Evolutionary conservation across 108 stramenopile genomes (phyloP), one percentile per base, ranked within the genome.

Genomic region (Cylindrotheca fusiformis): DNA sequence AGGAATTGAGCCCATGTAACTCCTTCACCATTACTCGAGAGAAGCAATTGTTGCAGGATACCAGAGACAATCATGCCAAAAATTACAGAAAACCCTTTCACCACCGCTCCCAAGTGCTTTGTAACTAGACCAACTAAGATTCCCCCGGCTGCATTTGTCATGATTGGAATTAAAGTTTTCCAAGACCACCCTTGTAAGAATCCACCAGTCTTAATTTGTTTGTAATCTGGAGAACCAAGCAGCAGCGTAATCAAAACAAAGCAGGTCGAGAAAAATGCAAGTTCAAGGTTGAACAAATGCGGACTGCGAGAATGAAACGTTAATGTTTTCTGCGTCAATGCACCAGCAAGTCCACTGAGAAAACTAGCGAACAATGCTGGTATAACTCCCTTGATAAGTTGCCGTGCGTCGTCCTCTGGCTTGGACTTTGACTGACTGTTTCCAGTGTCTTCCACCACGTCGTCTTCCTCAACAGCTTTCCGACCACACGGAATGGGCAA

Each of bases 121-220:
- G 89, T 91, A 14, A 96, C 95, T 29, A 92, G 73, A 2, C 96
- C 96, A 2, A 97, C 96, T 2, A 95, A 26, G 20, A 97, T 82
- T 5, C 94, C 96, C 2, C 96, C 94, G 26, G 75, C 58, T 2
- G 90, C 83, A 61, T 95, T 81, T 12, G 78, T 77, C n/a, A 77
- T 63, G 22, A 88, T 68, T 2, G 87, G 87, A 57, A 88, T 79
- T 51, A 74, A 80, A 32, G 84, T 83, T 25, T 70, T 46, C 14
- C 57, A 66, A 19, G 83, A 83, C 87, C 87, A 88, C 30, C 81
- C 77, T 19, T 49, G 44, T 8, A n/a, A 21, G 20, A 55, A 17
- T 46, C 65, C 47, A 27, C 26, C 21, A 12, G 20, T 28, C 20
- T 28, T 44, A n/a, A 48, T 32, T 24, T 28, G 32, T 24, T 41